Conservation (phyloP, 2,329 filamentous ascomycete genomes). For the Aphanocladium album region DNA sequence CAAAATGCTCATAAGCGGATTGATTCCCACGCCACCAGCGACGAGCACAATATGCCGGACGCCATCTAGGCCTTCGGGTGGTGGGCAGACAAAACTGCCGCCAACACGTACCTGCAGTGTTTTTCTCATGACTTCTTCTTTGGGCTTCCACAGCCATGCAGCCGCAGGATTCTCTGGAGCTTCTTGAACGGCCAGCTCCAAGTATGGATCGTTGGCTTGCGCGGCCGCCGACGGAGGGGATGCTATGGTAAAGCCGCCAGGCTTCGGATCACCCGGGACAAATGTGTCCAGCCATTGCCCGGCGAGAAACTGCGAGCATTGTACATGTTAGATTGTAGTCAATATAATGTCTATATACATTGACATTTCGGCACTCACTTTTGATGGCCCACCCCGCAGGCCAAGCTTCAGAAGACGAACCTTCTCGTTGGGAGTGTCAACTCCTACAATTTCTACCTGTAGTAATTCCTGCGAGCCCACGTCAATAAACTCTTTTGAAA, state of each 20-base stretch:
- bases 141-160: slow-evolving; percentile 66
- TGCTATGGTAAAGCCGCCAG: slow-evolving; percentile 85
- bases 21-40: slow-evolving; percentile 78
- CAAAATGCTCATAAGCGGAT: slow-evolving; percentile 73
- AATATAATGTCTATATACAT: background rate
- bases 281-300: slow-evolving; percentile 89
- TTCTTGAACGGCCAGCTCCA: slow-evolving; percentile 75
- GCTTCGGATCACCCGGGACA: slow-evolving; percentile 61
- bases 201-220: slow-evolving; percentile 36
- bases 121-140: slow-evolving; percentile 50
- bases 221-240: slow-evolving; percentile 59
- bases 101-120: slow-evolving; percentile 66
- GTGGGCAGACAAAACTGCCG: slow-evolving; percentile 77
- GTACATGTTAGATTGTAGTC: background rate
- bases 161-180: slow-evolving; percentile 68
- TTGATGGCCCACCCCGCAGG: slow-evolving; percentile 43
- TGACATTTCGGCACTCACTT: slow-evolving; percentile 34
- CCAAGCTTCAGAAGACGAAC: slow-evolving; percentile 65
- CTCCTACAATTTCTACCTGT: slow-evolving; percentile 53
- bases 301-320: slow-evolving; percentile 56
- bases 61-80: slow-evolving; percentile 39
- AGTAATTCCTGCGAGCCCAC: slow-evolving; percentile 44
- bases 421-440: slow-evolving; percentile 60
- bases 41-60: slow-evolving; percentile 65
- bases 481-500: background rate